Base-by-base conservation (phyloP, 2,329 filamentous ascomycete species). In the Colletotrichum australisinense region DNA sequence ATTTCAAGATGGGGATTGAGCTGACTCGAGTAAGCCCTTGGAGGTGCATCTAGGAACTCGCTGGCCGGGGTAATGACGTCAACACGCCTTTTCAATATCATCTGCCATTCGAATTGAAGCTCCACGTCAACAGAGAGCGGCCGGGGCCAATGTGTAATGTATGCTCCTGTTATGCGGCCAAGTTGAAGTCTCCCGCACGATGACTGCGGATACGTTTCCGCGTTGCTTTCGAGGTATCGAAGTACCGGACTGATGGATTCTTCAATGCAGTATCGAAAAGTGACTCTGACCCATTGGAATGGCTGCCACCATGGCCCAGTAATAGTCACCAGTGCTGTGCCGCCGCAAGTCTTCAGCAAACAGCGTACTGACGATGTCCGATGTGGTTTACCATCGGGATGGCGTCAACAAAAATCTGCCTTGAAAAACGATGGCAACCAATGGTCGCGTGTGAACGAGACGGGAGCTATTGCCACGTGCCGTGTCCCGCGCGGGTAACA, bases 391-490 rank as follows among this genome's bases (percentile, higher is more conserved):
- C 42, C 19, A 22, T 49, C 19, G 42, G 19, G 16, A 49, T 22
- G 42, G 19, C 42, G 19, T 22, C 42, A 49, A 32, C 26, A 26
- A 28, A 26, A 24, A 46, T 19, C 11, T 63, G 26, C 14, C 7
- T 28, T n/a, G 24, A 14, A 26, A n/a, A 11, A 26, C 11, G 30
- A 53, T 7, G 49, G 19, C 22, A 35, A 11, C 55, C 32, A 67
- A 49, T 52, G 8, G 32, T 46, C 52, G 24, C 28, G 26, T 22
- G 19, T 68, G 58, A 49, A 24, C 3, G 52, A n/a, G 35, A 26
- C 38, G 59, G 66, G 24, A 63, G 53, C 53, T 55, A 71, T 49
- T 49, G 56, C 71, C 71, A 67, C 71, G 56, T 73, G 71, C 67
- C 59, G n/a, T 49, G 42, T 52, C 42, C 32, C 46, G 64, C 52